These are phyloP conservation scores for Millerozyma acaciae DNA, from an alignment of 805 yeast species.

Conservation along the genomic window DNA sequence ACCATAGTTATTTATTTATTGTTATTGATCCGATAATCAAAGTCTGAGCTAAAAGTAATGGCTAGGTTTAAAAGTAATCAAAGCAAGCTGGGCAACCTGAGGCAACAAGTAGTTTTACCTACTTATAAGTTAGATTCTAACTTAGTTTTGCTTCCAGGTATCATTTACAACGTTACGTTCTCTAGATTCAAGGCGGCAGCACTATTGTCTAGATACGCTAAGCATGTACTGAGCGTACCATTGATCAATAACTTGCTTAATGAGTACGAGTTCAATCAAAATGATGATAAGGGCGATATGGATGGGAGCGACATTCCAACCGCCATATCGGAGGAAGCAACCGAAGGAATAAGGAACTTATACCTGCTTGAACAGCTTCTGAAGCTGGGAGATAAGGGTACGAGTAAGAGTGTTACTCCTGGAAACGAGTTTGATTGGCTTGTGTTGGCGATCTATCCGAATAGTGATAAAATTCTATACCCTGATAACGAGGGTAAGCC, in stretches of 20 bases:
- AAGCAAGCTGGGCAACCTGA: conserved; percentile 1
- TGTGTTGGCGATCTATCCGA: conserved; percentile 34
- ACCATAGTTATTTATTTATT: too few species aligned
- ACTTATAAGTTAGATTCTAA: conserved; percentile 39
- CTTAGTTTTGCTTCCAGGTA: conserved; percentile 57
- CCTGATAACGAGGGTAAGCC: conserved; percentile 4
- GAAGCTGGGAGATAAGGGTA: conserved; percentile 1
- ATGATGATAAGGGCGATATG: conserved; percentile 13
- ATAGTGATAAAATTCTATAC: conserved; percentile 26
- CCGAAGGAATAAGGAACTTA: conserved; percentile 26
- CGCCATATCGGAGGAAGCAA: conserved; percentile 27
- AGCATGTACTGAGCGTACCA: conserved; percentile 23
- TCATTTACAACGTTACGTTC: conserved; percentile 56
- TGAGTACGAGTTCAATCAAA: conserved; percentile 31
- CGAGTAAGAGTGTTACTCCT: not conserved
- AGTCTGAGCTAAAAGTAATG: too few species aligned
- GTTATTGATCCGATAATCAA: too few species aligned
- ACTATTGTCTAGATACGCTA: conserved; percentile 40
- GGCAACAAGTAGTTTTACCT: conserved; percentile 30
- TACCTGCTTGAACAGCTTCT: conserved; percentile 12
- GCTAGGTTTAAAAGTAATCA: conserved; percentile 4
- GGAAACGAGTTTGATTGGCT: conserved; percentile 32
- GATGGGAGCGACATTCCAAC: conserved; percentile 12
- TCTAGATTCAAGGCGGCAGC: conserved; percentile 44
- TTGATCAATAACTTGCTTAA: conserved; percentile 27